Evolutionary conservation across 179 eudicot genomes (phyloP).

Genomic region (Nepenthes alata): DNA sequence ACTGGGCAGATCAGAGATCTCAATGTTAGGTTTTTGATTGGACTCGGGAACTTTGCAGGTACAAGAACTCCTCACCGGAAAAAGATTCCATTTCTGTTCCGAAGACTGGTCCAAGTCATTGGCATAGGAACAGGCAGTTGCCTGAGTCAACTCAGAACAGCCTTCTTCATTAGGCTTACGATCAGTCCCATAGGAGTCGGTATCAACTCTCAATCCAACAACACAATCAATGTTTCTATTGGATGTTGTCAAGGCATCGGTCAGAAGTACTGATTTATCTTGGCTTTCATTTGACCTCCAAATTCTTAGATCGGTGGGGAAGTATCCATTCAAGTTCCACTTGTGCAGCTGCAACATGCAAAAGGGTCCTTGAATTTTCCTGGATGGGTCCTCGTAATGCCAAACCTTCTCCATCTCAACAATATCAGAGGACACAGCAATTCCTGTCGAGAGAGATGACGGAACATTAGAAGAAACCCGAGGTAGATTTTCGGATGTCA

Average conservation of each 20-base stretch:
- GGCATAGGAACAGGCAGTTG: too few relatives aligned
- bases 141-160: neutral
- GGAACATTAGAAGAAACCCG: conserved; percentile 32
- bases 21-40: neutral
- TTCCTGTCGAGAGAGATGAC: conserved; percentile 22
- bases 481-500: conserved; percentile 18
- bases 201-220: neutral
- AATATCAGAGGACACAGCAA: conserved; percentile 14
- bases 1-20: conserved; percentile 6
- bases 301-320: conserved; percentile 36
- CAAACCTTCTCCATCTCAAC: conserved; percentile 31
- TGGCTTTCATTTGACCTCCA: conserved; percentile 26
- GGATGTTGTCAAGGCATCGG: conserved; percentile 20
- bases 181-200: neutral
- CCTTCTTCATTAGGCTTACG: neutral
- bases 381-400: conserved; percentile 36
- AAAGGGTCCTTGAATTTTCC: conserved; percentile 42
- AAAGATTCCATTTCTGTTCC: too few relatives aligned
- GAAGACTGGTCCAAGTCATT: too few relatives aligned
- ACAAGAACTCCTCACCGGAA: too few relatives aligned
- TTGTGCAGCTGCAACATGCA: conserved; percentile 35
- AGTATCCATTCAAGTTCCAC: conserved; percentile 34
- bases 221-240: neutral
- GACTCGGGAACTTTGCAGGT: too few relatives aligned
- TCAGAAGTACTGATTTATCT: conserved; percentile 25